phyloP scores from a whole-genome alignment of 2,329 filamentous ascomycete species.

The Epichloe sibirici region DNA sequence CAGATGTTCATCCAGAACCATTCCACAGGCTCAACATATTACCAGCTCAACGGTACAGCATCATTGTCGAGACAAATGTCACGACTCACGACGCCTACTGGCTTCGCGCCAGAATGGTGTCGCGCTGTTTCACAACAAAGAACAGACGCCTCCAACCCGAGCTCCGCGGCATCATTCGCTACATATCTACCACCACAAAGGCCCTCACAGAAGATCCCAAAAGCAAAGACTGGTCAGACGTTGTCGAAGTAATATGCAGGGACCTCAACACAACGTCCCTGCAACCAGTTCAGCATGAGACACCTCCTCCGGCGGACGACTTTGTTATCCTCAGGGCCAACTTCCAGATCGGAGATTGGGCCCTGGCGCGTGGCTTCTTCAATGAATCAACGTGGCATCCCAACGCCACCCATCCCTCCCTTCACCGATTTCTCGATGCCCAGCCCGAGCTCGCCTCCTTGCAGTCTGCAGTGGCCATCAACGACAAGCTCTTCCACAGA shows the following conservation, averaged over 20 bases:
- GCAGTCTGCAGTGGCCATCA: constrained; percentile 13
- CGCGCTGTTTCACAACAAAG: constrained; percentile 24
- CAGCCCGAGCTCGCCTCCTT: constrained; percentile 8
- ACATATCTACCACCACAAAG: constrained; percentile 4
- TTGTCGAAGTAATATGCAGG: constrained; percentile 34
- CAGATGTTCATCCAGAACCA: constrained; percentile 46
- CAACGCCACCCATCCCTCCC: constrained; percentile 22
- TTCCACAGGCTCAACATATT: constrained; percentile 52
- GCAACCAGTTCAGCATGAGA: constrained; percentile 23
- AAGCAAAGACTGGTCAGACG: constrained; percentile 38
- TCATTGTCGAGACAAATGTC: constrained; percentile 49
- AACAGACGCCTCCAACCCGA: constrained; percentile 21
- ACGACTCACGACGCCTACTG: constrained; percentile 44
- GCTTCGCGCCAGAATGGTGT: constrained; percentile 42
- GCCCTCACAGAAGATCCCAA: constrained; percentile 10
- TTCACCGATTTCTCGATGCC: constrained; percentile 23
- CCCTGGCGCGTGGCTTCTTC: constrained; percentile 40
- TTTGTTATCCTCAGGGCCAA: constrained; percentile 36
- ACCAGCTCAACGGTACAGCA: constrained; percentile 59
- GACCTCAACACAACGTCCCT: constrained; percentile 40
- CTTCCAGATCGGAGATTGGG: constrained; percentile 43
- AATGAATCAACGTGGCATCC: constrained; percentile 38
- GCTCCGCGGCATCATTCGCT: constrained; percentile 19
- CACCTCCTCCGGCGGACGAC: constrained; percentile 25
- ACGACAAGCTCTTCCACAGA: constrained; percentile 18